Evolutionary conservation across 2,329 filamentous ascomycete species (phyloP).

Genomic region (Alternaria novae-zelandiae): DNA sequence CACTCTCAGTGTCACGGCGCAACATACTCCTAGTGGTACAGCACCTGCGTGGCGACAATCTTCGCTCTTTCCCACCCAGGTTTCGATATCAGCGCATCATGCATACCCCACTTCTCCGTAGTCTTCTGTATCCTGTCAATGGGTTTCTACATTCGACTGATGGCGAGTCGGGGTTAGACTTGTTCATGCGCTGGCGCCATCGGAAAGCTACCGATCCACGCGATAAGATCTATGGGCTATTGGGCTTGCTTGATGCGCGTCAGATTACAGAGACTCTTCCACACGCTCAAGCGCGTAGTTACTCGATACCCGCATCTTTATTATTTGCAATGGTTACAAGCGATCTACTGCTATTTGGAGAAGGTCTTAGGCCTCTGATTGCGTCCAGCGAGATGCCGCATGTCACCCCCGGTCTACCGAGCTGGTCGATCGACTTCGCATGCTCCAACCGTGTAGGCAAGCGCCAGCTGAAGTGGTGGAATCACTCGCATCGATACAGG

Average conservation of each 20-base stretch:
- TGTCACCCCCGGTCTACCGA: slow-evolving; percentile 3
- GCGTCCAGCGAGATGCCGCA: slow-evolving; percentile 19
- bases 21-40: neutral
- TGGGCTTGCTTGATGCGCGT: slow-evolving; percentile 17
- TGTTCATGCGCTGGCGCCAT: slow-evolving; percentile 28
- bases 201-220: slow-evolving; percentile 27
- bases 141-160: slow-evolving; percentile 13
- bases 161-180: slow-evolving; percentile 13
- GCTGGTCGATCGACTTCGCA: slow-evolving; percentile 29
- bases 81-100: neutral
- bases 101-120: slow-evolving; percentile 12
- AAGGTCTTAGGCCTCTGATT: slow-evolving; percentile 16
- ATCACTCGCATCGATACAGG: slow-evolving; percentile 22
- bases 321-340: neutral
- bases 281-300: neutral
- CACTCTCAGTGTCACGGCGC: slow-evolving; percentile 6
- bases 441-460: slow-evolving; percentile 15
- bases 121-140: slow-evolving; percentile 22
- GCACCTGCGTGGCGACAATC: slow-evolving; percentile 5
- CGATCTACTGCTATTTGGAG: slow-evolving; percentile 19
- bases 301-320: neutral
- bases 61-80: neutral
- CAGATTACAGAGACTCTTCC: neutral
- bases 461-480: slow-evolving; percentile 28
- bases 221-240: slow-evolving; percentile 34